phyloP scores from a whole-genome alignment of 2,329 filamentous ascomycete genomes.

The Aspergillus hiratsukae region DNA sequence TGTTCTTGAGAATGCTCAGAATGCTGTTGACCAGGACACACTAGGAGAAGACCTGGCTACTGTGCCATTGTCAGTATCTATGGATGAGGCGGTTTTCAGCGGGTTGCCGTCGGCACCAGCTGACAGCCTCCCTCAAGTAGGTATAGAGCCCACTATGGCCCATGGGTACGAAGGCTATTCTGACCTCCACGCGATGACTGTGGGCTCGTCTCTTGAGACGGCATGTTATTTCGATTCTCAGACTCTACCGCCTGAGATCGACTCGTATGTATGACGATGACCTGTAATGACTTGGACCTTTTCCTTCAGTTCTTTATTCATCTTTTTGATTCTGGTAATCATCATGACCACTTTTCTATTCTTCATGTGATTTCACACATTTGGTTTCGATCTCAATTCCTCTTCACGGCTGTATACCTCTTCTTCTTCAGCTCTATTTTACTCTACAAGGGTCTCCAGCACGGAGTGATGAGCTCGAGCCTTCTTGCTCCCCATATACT shows the following conservation, averaged over 20 bases:
- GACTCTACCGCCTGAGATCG: constrained; percentile 29
- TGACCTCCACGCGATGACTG: constrained; percentile 22
- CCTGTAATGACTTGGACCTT: constrained; percentile 4
- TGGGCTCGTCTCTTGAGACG: constrained; percentile 29
- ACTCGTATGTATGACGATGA: constrained; percentile 35
- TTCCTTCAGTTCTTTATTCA: constrained; percentile 6
- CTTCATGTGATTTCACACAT: not conserved
- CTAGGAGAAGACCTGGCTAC: constrained; percentile 17
- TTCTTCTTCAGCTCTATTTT: not conserved
- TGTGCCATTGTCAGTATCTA: constrained; percentile 6
- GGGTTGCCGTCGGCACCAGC: constrained; percentile 12
- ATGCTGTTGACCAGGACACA: constrained; percentile 21
- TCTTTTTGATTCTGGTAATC: not conserved
- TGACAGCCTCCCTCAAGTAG: constrained; percentile 15
- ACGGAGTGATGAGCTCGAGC: not conserved
- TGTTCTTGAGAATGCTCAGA: constrained; percentile 33
- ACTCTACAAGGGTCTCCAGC: not conserved
- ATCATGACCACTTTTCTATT: not conserved
- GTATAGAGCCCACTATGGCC: constrained; percentile 24
- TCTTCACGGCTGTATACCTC: not conserved
- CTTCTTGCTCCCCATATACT: not conserved
- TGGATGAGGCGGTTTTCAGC: constrained; percentile 13
- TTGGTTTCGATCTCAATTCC: constrained; percentile 2
- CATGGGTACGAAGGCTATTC: constrained; percentile 29
- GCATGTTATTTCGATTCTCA: constrained; percentile 31